A percentile compares a stretch with the other conserved stretches of the same genome.
phyloP scores from a whole-genome alignment of 2,329 filamentous ascomycete genomes.

The Daldinia sp. region DNA sequence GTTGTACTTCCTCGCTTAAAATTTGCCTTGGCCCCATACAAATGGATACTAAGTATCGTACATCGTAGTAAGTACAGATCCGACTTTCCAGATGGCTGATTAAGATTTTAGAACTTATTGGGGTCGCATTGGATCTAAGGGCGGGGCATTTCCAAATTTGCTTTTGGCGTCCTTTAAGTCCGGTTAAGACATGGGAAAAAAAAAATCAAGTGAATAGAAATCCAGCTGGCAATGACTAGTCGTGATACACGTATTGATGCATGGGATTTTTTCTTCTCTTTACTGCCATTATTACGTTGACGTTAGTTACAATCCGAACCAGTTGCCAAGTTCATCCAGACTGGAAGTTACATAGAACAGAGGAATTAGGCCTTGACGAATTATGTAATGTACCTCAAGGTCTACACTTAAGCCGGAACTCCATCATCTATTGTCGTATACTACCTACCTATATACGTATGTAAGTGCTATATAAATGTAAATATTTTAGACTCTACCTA shows the following conservation, averaged over 20 bases:
- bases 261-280: background rate
- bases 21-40: conserved; percentile 1
- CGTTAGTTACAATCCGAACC: background rate
- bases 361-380: background rate
- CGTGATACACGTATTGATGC: background rate
- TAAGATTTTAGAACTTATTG: conserved; percentile 31
- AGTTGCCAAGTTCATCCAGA: background rate
- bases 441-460: background rate
- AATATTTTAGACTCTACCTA: too few relatives aligned
- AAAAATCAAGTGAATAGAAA: background rate
- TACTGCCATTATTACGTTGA: background rate
- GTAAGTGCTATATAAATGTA: background rate
- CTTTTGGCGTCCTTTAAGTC: conserved; percentile 34
- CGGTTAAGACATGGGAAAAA: conserved; percentile 5
- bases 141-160: conserved; percentile 23
- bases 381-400: background rate
- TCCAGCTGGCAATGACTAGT: background rate
- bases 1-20: conserved; percentile 2
- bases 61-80: conserved; percentile 36
- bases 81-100: conserved; percentile 27
- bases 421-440: background rate
- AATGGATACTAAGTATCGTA: conserved; percentile 14
- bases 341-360: background rate
- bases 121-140: conserved; percentile 25
- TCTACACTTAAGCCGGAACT: background rate